A percentile compares a stretch with the other conserved stretches of the same genome.
phyloP scores from a whole-genome alignment of 306 rosid genomes.

The Vigna radiata region DNA sequence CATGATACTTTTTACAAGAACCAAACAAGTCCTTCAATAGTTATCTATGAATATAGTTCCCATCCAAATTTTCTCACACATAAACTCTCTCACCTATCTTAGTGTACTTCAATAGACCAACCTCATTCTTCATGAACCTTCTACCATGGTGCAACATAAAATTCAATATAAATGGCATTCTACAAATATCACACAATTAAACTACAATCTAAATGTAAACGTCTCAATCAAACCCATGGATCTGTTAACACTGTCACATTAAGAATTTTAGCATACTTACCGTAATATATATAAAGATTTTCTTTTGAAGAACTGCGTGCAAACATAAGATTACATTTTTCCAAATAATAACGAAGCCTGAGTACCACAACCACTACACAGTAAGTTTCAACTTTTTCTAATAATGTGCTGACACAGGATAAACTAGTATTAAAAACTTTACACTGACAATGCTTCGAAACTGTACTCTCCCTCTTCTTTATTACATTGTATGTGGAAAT shows the following conservation, averaged over 20 bases:
- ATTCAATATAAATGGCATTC: too few relatives aligned
- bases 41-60: too few relatives aligned
- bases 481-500: background rate
- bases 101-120: too few relatives aligned
- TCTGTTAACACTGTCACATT: background rate
- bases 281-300: background rate
- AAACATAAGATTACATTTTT: background rate
- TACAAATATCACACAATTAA: too few relatives aligned
- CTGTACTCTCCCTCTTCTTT: background rate
- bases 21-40: too few relatives aligned
- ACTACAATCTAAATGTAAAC: too few relatives aligned
- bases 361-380: conserved; percentile 13
- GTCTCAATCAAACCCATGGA: too few relatives aligned
- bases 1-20: too few relatives aligned
- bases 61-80: too few relatives aligned
- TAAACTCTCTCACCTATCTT: too few relatives aligned
- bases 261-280: background rate
- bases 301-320: background rate
- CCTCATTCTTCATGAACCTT: too few relatives aligned
- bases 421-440: conserved; percentile 3
- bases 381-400: background rate
- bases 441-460: conserved; percentile 10
- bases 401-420: background rate
- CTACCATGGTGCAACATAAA: too few relatives aligned
- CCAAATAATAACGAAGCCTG: conserved; percentile 10